A percentile compares a stretch with the other conserved stretches of the same genome.
Evolutionary conservation across 1,284 basidiomycete genomes (phyloP).

Genomic region (Cerioporus squamosus): DNA sequence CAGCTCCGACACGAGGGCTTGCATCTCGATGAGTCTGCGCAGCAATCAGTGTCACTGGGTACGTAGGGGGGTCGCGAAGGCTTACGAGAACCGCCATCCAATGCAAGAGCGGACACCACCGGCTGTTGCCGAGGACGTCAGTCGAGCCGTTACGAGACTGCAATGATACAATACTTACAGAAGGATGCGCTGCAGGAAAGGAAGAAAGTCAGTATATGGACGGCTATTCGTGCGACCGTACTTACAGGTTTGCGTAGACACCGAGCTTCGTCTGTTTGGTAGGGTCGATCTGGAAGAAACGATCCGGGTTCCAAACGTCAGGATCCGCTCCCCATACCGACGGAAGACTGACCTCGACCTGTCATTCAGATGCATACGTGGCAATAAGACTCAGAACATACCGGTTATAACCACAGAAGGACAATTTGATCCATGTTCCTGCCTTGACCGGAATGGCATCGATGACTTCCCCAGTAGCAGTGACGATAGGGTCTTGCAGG

Average conservation of each 20-base stretch:
- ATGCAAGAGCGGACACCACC: constrained; percentile 3
- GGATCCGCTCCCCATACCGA: constrained; percentile 55
- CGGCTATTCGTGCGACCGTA: constrained; percentile 28
- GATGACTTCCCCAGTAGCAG: constrained; percentile 29
- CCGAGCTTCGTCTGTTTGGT: constrained; percentile 47
- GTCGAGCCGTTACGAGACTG: no score
- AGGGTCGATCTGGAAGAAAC: constrained; percentile 46
- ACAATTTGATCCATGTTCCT: constrained; percentile 36
- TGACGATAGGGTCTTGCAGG: constrained; percentile 20
- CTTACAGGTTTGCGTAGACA: constrained; percentile 54
- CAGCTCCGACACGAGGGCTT: constrained; percentile 50
- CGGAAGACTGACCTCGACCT: constrained; percentile 29
- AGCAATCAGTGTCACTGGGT: neutral
- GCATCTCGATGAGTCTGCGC: constrained; percentile 47
- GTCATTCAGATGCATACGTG: no score
- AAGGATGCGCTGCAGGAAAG: neutral
- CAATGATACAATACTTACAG: neutral
- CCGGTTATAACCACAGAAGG: constrained; percentile 40
- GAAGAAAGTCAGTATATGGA: neutral
- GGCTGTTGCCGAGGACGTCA: neutral
- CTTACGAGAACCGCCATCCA: constrained; percentile 51
- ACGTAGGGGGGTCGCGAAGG: neutral
- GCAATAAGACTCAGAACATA: neutral
- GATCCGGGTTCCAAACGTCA: constrained; percentile 52
- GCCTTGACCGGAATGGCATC: constrained; percentile 35